phyloP scores from a whole-genome alignment of 164 flowering plant genomes.

The Echeveria elegans region DNA sequence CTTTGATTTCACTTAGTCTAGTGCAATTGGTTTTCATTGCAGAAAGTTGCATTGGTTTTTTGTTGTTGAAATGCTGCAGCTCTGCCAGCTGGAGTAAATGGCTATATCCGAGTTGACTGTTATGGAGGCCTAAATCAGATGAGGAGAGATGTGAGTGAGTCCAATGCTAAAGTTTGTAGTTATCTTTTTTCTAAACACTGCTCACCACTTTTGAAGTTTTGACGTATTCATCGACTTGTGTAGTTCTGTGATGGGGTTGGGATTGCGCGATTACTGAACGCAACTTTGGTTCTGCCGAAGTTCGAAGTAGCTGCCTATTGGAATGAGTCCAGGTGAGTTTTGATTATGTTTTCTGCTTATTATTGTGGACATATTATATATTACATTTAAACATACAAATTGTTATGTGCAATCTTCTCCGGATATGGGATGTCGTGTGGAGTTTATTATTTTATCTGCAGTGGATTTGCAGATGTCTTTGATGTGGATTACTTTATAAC shows the following conservation, averaged over 20 bases:
- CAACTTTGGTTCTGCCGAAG: slow-evolving; percentile 87
- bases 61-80: slow-evolving; percentile 98
- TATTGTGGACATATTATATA: background rate
- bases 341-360: background rate
- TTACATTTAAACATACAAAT: background rate
- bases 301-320: slow-evolving; percentile 97
- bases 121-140: slow-evolving; percentile 99
- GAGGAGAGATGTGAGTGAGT: slow-evolving; percentile 95
- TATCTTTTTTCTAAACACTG: background rate
- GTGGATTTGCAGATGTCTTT: slow-evolving; percentile 99
- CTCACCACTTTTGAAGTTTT: background rate
- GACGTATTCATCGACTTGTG: slow-evolving; percentile 18
- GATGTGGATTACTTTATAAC: slow-evolving; percentile 88
- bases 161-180: background rate
- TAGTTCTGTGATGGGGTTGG: slow-evolving; percentile 99
- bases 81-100: slow-evolving; percentile 67
- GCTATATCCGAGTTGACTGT: slow-evolving; percentile 93
- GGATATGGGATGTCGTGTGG: background rate
- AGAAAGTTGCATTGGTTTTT: slow-evolving; percentile 79
- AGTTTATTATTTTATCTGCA: slow-evolving; percentile 21
- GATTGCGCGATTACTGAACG: slow-evolving; percentile 88
- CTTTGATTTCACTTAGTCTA: slow-evolving; percentile 25
- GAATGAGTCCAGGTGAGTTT: slow-evolving; percentile 94
- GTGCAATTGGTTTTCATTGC: slow-evolving; percentile 62
- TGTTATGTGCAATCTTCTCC: background rate